Conservation (phyloP, 176 grass and related monocot genomes). For the Otatea glauca region DNA sequence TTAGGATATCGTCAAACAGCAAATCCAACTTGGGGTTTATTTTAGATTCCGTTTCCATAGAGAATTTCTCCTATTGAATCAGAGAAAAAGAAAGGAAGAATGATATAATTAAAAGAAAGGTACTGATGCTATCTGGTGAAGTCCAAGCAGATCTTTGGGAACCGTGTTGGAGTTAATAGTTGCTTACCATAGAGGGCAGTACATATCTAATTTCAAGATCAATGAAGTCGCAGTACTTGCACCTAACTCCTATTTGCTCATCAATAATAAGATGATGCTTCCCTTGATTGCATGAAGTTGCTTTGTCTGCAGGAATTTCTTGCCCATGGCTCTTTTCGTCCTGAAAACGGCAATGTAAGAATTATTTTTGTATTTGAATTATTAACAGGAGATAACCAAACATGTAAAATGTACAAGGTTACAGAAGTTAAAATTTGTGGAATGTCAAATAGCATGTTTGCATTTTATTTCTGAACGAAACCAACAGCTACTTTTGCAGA, state of each 20-base stretch:
- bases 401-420: background rate
- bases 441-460: background rate
- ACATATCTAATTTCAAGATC: constrained; percentile 70
- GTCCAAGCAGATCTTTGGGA: background rate
- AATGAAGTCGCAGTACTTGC: constrained; percentile 64
- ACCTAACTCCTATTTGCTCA: constrained; percentile 73
- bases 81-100: constrained; percentile 36
- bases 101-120: background rate
- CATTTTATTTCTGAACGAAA: background rate
- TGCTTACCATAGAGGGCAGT: constrained; percentile 70
- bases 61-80: constrained; percentile 35
- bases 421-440: background rate
- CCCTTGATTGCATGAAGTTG: constrained; percentile 48
- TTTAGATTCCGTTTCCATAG: constrained; percentile 15
- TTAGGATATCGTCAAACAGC: constrained; percentile 46
- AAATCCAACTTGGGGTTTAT: constrained; percentile 27
- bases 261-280: constrained; percentile 67
- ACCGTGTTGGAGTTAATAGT: constrained; percentile 5
- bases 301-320: constrained; percentile 24
- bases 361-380: constrained; percentile 14
- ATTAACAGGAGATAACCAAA: background rate
- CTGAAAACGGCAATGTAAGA: constrained; percentile 33
- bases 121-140: background rate
- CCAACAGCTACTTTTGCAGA: constrained; percentile 15
- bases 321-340: background rate